Evolutionary conservation across 2,329 filamentous ascomycete genomes (phyloP).

Genomic region (Trichophyton benhamiae): DNA sequence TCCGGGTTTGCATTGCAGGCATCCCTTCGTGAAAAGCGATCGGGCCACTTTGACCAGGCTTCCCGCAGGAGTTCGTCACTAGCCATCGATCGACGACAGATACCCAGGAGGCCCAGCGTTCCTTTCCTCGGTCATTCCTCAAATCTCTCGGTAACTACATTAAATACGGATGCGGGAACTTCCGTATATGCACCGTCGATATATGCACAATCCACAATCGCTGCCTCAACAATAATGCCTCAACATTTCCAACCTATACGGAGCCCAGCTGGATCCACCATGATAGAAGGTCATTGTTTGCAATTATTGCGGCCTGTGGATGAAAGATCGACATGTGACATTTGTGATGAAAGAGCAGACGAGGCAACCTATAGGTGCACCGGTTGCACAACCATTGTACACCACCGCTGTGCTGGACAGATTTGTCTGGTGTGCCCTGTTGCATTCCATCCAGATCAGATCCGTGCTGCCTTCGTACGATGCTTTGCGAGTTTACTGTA

Average conservation of each 20-base stretch:
- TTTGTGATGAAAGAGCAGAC: constrained; percentile 47
- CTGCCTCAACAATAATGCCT: constrained; percentile 41
- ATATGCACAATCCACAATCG: constrained; percentile 40
- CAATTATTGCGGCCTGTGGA: constrained; percentile 32
- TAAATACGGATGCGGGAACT: constrained; percentile 26
- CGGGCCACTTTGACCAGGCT: constrained; percentile 72
- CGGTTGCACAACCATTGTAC: constrained; percentile 40
- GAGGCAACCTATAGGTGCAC: constrained; percentile 42
- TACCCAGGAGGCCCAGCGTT: constrained; percentile 49
- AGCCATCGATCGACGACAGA: constrained; percentile 57
- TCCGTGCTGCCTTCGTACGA: constrained; percentile 55
- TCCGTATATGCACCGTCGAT: constrained; percentile 36
- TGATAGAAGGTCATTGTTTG: constrained; percentile 39
- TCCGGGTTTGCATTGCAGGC: constrained; percentile 79
- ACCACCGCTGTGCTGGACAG: constrained; percentile 47
- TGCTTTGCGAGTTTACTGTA: constrained; percentile 58
- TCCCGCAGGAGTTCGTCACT: constrained; percentile 91
- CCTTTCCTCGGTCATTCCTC: constrained; percentile 57
- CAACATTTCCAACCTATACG: constrained; percentile 21
- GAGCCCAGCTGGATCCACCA: constrained; percentile 21
- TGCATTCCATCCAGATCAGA: constrained; percentile 54
- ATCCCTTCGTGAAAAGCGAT: constrained; percentile 84
- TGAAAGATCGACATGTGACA: constrained; percentile 33
- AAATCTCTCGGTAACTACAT: constrained; percentile 33
- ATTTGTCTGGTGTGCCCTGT: constrained; percentile 55